These are phyloP conservation scores for Misopates orontium DNA, from an alignment of 257 asterid species.

Conservation along the genomic window DNA sequence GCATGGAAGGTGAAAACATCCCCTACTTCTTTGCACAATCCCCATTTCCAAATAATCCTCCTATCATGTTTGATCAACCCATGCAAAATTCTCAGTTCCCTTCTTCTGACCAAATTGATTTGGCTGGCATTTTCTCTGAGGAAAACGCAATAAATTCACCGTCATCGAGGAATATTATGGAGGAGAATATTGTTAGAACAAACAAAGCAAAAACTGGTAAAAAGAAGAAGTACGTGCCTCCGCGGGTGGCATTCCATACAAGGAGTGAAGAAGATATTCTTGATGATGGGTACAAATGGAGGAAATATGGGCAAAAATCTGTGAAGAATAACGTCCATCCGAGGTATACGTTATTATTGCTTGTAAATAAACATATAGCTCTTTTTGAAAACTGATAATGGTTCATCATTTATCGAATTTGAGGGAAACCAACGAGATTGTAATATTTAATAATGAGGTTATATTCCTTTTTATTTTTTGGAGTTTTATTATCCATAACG, in stretches of 20 bases:
- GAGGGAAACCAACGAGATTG: no score
- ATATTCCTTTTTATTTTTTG: no score
- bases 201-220: slow-evolving; percentile 44
- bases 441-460: no score
- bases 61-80: slow-evolving; percentile 35
- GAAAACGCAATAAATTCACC: slow-evolving; percentile 23
- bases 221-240: slow-evolving; percentile 57
- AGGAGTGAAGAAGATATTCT: slow-evolving; percentile 86
- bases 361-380: no score
- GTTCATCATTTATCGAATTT: no score
- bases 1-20: slow-evolving; percentile 47
- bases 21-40: slow-evolving; percentile 36
- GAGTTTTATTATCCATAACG: no score
- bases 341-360: slow-evolving; percentile 41
- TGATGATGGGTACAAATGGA: slow-evolving; percentile 94
- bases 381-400: no score
- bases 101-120: slow-evolving; percentile 37
- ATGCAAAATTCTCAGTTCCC: slow-evolving; percentile 48
- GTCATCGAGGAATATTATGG: slow-evolving; percentile 15
- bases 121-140: slow-evolving; percentile 42
- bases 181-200: slow-evolving; percentile 25
- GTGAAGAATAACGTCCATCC: slow-evolving; percentile 81
- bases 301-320: slow-evolving; percentile 93
- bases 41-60: slow-evolving; percentile 21
- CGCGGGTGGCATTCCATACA: slow-evolving; percentile 86